Evolutionary conservation across 2,329 filamentous ascomycete genomes (phyloP).

Genomic region (Botrytis squamosa): DNA sequence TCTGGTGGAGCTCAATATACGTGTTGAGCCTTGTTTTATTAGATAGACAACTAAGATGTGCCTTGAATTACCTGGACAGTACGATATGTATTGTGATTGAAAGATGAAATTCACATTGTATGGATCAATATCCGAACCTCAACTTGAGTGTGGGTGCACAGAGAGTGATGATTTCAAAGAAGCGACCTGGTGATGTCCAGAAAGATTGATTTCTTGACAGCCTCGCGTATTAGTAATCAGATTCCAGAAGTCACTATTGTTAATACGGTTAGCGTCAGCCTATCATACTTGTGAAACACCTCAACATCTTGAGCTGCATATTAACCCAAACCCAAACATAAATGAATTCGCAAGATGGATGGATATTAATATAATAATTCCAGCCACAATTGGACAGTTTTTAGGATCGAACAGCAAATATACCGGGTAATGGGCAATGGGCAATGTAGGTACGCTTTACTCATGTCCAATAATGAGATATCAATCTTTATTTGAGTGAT

Average conservation of each 20-base stretch:
- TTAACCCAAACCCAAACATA: background rate
- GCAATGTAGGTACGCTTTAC: background rate
- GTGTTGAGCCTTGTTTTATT: background rate
- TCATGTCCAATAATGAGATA: background rate
- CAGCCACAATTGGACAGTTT: background rate
- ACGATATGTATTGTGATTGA: background rate
- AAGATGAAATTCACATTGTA: background rate
- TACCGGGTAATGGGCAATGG: background rate
- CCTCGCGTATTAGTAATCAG: constrained; percentile 16
- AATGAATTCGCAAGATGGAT: background rate
- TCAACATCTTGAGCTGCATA: background rate
- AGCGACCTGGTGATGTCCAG: background rate
- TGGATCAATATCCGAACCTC: background rate
- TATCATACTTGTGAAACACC: background rate
- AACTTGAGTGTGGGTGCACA: background rate
- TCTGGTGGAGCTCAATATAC: constrained; percentile 4
- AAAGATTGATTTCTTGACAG: constrained; percentile 5
- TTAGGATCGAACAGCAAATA: background rate
- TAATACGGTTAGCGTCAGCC: background rate
- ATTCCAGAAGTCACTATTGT: no score
- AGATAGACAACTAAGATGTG: background rate
- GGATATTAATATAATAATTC: background rate
- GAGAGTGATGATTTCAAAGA: background rate
- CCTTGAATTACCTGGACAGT: background rate
- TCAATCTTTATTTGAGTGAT: background rate